Evolutionary conservation across 31 red algal species (phyloP).

Genomic region (Asparagopsis taxiformis): DNA sequence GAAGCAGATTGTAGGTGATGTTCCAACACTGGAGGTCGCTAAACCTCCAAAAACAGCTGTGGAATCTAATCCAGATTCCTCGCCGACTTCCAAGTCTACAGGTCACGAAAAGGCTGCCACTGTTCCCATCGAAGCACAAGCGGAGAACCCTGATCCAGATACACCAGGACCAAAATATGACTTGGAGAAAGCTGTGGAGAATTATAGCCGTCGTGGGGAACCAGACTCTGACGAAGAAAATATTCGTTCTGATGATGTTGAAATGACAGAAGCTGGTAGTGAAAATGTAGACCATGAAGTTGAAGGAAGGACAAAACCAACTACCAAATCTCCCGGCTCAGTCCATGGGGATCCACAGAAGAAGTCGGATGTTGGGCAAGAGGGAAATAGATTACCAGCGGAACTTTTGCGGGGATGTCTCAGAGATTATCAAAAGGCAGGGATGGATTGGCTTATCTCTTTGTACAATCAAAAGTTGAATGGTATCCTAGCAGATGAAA

Average conservation of each 20-base stretch:
- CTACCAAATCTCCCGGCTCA: not conserved
- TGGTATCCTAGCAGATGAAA: constrained; percentile 93
- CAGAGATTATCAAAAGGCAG: constrained; percentile 76
- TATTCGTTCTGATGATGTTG: not conserved
- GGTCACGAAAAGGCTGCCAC: not conserved
- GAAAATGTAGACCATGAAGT: constrained; percentile 2
- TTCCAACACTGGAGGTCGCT: not conserved
- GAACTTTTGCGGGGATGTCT: constrained; percentile 75
- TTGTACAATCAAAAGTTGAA: constrained; percentile 74
- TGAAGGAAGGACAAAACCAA: not conserved
- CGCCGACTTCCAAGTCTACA: not conserved
- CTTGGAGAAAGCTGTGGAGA: not conserved
- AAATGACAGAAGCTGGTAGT: no score
- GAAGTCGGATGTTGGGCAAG: not conserved
- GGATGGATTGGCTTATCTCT: constrained; percentile 82
- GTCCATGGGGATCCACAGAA: not conserved
- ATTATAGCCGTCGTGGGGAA: not conserved
- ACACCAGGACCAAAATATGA: no score
- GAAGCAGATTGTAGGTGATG: not conserved
- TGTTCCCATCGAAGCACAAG: not conserved
- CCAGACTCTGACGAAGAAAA: not conserved
- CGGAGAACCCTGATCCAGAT: not conserved
- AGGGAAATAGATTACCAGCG: constrained; percentile 17
- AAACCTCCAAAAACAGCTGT: not conserved
- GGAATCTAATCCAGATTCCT: not conserved